Conservation (phyloP, 495 filamentous ascomycete genomes). For the Aspergillus nanangensis region DNA sequence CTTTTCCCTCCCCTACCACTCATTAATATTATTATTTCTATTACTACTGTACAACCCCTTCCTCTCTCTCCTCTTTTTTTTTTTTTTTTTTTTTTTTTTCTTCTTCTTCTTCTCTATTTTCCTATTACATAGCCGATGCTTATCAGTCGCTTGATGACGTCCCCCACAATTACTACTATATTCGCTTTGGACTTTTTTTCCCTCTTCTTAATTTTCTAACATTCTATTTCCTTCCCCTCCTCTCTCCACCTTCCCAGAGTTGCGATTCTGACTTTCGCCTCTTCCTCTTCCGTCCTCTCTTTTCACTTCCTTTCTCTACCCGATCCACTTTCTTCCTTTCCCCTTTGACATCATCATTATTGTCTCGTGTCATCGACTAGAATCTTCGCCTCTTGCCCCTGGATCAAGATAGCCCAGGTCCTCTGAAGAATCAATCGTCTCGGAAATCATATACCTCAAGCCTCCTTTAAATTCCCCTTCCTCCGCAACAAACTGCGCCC, state of each 20-base stretch:
- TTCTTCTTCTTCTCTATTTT: not conserved
- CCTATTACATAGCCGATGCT: not conserved
- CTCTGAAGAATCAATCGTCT: too few species aligned
- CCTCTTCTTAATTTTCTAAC: conserved; percentile 5
- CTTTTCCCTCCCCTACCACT: not conserved
- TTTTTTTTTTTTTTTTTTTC: not conserved
- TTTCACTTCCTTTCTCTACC: conserved; percentile 6
- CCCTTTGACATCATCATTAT: conserved; percentile 1
- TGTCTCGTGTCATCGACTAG: not conserved
- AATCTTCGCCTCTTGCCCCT: conserved; percentile 1
- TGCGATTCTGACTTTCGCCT: conserved; percentile 9
- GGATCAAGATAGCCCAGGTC: too few species aligned
- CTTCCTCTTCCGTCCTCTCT: conserved; percentile 9
- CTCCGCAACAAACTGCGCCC: too few species aligned
- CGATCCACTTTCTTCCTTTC: conserved; percentile 2
- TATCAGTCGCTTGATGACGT: not conserved
- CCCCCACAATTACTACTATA: not conserved
- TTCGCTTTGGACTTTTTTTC: conserved; percentile 8
- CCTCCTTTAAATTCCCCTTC: too few species aligned
- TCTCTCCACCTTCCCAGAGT: conserved; percentile 7
- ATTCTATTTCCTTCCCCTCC: conserved; percentile 11
- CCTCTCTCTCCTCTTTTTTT: not conserved
- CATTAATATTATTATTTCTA: too few species aligned
- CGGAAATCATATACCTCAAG: too few species aligned
- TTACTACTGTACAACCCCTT: not conserved